Evolutionary conservation across 495 filamentous ascomycete species (phyloP), one percentile per base, ranked within the genome.

Genomic region (Astrothelium macrocarpum): DNA sequence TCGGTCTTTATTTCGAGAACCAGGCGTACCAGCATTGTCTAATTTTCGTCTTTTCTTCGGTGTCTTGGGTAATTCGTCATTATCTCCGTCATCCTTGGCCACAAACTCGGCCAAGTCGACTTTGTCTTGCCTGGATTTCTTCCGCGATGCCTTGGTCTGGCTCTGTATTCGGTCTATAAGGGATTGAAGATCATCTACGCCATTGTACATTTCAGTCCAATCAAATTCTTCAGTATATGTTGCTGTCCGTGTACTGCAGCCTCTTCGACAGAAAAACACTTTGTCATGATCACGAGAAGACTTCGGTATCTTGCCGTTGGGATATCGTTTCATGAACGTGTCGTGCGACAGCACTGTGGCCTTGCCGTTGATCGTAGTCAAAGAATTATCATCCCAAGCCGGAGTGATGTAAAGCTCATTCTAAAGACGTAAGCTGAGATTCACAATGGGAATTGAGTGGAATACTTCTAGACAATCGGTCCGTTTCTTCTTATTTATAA

Each of bases 341-440:
- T 81, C 77, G 43, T 79, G 80, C 0, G 94, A 97, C 76, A 96
- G 78, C 18, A 99, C 80, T 5, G 70, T 81, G 0, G 90, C 94
- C 64, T 87, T 92, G 56, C 92, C 95, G 71, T 92, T 95, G 73
- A 97, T 94, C 0, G 91, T 93, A 1, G 81, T 81, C n/a, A 99
- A 76, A 25, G 93, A 82, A 68, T 96, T 96, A 45, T 84, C 72
- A 68, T 99, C 95, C 72, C 86, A 92, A 18, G 85, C 83, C 0
- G 89, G 81, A 0, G 92, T 95, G 46, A 97, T 84, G 70, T 97
- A 99, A 23, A 96, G 81, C 75, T 99, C 94, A 69, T 96, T 95
- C 78, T 88, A 61, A 45, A 65, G 42, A 29, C 11, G 7, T 56
- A 10, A 56, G 49, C 49, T 2, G 5, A 28, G 3, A 25, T 25